Conservation (phyloP, 306 rosid genomes). For the Hippophae tibetana region DNA sequence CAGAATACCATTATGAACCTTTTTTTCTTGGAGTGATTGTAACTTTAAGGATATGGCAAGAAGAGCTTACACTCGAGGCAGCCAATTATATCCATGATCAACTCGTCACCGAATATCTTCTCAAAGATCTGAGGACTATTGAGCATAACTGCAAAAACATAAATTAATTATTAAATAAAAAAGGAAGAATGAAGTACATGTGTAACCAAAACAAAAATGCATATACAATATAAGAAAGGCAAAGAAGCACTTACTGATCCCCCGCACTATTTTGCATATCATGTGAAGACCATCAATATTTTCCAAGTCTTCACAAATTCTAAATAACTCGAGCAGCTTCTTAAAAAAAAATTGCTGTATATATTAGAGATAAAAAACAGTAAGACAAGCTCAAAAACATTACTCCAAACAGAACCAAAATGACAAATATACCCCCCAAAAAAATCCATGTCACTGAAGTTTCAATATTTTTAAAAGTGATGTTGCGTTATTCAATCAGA, state of each 20-base stretch:
- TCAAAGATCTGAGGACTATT: constrained; percentile 76
- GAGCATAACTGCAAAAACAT: constrained; percentile 59
- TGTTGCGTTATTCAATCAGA: no score
- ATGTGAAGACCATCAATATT: constrained; percentile 80
- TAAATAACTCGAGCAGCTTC: constrained; percentile 72
- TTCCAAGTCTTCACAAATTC: constrained; percentile 67
- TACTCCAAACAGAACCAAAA: no score
- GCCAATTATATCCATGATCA: constrained; percentile 80
- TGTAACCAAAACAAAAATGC: neutral
- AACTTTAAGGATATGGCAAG: neutral
- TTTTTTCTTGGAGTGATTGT: no score
- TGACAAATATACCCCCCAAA: no score
- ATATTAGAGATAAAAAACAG: neutral
- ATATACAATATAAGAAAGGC: constrained; percentile 10
- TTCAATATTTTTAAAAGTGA: no score
- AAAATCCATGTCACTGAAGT: no score
- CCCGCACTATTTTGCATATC: constrained; percentile 84
- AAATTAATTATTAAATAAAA: neutral
- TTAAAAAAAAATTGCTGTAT: constrained; percentile 75
- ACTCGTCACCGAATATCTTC: constrained; percentile 75
- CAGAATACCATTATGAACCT: no score
- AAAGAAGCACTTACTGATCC: constrained; percentile 66
- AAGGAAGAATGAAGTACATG: neutral
- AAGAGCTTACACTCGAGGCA: constrained; percentile 80
- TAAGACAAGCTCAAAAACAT: no score